phyloP scores from a whole-genome alignment of 306 rosid species.

The Astragalus glycyphyllos region DNA sequence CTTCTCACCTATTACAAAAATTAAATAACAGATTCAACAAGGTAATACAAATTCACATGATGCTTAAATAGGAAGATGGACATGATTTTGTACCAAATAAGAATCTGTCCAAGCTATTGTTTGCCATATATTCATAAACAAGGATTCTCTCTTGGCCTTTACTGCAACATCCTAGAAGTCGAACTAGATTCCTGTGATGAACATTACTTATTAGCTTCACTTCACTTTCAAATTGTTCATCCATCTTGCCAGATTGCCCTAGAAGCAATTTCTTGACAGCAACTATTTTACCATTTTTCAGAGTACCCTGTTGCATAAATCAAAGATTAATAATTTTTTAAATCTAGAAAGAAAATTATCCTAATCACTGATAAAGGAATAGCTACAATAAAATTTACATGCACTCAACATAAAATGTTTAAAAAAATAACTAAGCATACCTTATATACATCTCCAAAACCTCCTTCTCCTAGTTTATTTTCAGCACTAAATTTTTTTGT shows the following conservation, averaged over 20 bases:
- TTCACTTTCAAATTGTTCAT: slow-evolving; percentile 64
- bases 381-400: not conserved
- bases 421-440: no score
- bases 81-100: slow-evolving; percentile 60
- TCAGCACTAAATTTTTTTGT: slow-evolving; percentile 61
- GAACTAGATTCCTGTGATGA: slow-evolving; percentile 70
- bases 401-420: no score
- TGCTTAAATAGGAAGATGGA: slow-evolving; percentile 3
- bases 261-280: slow-evolving; percentile 69
- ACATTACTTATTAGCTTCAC: slow-evolving; percentile 76
- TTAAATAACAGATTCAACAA: not conserved
- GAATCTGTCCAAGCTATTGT: slow-evolving; percentile 68
- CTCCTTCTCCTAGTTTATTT: slow-evolving; percentile 79
- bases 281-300: slow-evolving; percentile 67
- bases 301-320: slow-evolving; percentile 58
- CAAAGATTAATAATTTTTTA: not conserved
- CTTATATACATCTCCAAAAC: slow-evolving; percentile 78
- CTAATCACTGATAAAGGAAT: not conserved
- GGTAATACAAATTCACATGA: not conserved
- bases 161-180: slow-evolving; percentile 75
- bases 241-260: slow-evolving; percentile 53
- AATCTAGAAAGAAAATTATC: not conserved
- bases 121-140: slow-evolving; percentile 73
- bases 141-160: slow-evolving; percentile 73
- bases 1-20: slow-evolving; percentile 45